A percentile compares a stretch with the other conserved stretches of the same genome.
phyloP scores from a whole-genome alignment of 352 stramenopile species.

The Phytophthora meadii region DNA sequence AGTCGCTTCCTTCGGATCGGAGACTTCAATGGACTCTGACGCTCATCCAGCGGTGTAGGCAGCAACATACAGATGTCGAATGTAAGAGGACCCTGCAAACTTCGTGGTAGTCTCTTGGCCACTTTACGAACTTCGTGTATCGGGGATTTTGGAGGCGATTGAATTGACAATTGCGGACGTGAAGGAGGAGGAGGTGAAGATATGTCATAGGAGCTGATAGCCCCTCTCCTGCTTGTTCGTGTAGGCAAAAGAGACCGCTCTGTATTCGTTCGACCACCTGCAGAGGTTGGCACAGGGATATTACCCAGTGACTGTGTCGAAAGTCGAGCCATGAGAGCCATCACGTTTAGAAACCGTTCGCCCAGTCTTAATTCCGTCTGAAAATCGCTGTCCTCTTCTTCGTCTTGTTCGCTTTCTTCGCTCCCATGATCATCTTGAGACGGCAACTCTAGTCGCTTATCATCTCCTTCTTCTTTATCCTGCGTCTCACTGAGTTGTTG shows the following conservation, averaged over 20 bases:
- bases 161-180: not conserved
- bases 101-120: conserved; percentile 27
- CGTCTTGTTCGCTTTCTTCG: not conserved
- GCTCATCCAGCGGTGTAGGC: conserved; percentile 50
- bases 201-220: not conserved
- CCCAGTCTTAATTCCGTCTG: conserved; percentile 49
- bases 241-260: conserved; percentile 3
- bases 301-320: conserved; percentile 28
- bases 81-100: conserved; percentile 58
- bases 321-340: conserved; percentile 59
- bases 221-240: not conserved
- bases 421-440: not conserved
- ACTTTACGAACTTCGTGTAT: conserved; percentile 43
- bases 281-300: conserved; percentile 3
- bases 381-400: not conserved
- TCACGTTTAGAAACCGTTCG: conserved; percentile 65
- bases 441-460: not conserved
- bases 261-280: conserved; percentile 1
- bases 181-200: not conserved
- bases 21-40: conserved; percentile 60
- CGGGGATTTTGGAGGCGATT: conserved; percentile 16
- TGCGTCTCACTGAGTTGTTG: conserved; percentile 7
- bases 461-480: not conserved
- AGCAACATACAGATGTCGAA: conserved; percentile 75
- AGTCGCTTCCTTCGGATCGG: conserved; percentile 54